Conservation (phyloP, 2,329 filamentous ascomycete species). For the Xylariomycetidae sp. region DNA sequence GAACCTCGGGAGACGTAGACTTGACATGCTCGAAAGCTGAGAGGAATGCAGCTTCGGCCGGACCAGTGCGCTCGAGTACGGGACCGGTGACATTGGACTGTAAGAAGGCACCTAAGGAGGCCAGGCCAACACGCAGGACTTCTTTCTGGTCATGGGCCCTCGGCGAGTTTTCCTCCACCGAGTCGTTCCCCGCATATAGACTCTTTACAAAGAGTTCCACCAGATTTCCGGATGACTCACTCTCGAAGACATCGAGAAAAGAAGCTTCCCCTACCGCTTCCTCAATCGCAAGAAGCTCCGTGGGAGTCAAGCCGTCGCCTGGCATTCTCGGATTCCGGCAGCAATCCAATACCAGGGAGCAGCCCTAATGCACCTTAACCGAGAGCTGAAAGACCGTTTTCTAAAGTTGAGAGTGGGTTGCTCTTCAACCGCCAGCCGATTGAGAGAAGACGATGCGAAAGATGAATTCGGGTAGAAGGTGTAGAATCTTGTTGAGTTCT, state of each 20-base stretch:
- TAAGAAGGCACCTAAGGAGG: constrained; percentile 64
- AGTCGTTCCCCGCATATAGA: constrained; percentile 5
- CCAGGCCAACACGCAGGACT: constrained; percentile 46
- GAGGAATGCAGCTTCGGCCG: constrained; percentile 23
- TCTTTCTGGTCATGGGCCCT: constrained; percentile 2
- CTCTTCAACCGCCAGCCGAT: too few relatives aligned
- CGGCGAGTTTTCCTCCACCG: too few relatives aligned
- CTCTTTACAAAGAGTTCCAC: constrained; percentile 13
- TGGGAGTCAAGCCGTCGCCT: too few relatives aligned
- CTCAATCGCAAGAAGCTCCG: constrained; percentile 14
- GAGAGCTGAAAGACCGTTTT: too few relatives aligned
- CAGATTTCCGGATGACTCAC: constrained; percentile 8
- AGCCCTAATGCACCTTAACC: too few relatives aligned
- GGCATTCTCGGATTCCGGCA: too few relatives aligned
- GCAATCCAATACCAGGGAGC: too few relatives aligned
- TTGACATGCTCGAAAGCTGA: constrained; percentile 25
- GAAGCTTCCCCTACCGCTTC: constrained; percentile 12
- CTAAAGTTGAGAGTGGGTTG: too few relatives aligned
- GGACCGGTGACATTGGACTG: constrained; percentile 75
- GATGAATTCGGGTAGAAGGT: too few relatives aligned
- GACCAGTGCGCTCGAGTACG: constrained; percentile 41
- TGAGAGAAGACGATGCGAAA: too few relatives aligned
- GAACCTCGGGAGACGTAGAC: background rate
- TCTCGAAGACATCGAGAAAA: constrained; percentile 14
- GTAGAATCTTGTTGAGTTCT: too few relatives aligned